Evolutionary conservation across 148 eudicot species (phyloP), one percentile per base, ranked within the genome.

Genomic region (Suaeda aralocaspica): DNA sequence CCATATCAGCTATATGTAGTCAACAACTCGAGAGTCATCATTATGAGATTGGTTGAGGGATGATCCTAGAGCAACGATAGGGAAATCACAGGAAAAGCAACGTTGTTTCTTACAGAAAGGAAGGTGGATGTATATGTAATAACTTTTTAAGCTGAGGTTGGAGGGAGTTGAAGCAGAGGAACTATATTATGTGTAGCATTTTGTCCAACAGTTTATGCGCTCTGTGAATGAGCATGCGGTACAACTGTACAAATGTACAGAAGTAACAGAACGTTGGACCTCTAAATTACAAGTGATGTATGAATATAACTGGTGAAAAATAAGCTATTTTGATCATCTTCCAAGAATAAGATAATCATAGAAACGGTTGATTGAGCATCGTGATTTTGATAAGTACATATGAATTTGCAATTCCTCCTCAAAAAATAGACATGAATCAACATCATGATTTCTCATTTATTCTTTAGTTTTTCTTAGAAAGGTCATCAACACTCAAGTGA

Each of bases 101-200:
- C 98, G 96, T n/a, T n/a, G n/a, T 67, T 91, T 90, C 6, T 96
- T 84, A 63, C 98, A 93, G 87, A 93, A 93, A 9, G 98, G 98
- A 66, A 93, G 96, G 83, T 93, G 98, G 30, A 93, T 41, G 71
- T n/a, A n/a, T n/a, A n/a, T n/a, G n/a, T n/a, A n/a, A n/a, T n/a
- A n/a, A n/a, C n/a, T n/a, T n/a, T n/a, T n/a, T 92, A 92, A 58
- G 93, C 96, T 22, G 98, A 90, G 67, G 90, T 76, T 15, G 98
- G 96, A 72, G 89, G 90, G 65, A 70, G 82, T 18, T 71, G 79
- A 75, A 69, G 76, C 0, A 75, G 61, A 2, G 82, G 84, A 26
- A 68, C 62, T 39, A 78, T 2, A 42, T 63, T 72, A 68, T 74
- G 3, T 66, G 84, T 19, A 74, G 82, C 90, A 87, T 86, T 90